Conservation (phyloP, 116 monocot species). For the Iris pallida region DNA sequence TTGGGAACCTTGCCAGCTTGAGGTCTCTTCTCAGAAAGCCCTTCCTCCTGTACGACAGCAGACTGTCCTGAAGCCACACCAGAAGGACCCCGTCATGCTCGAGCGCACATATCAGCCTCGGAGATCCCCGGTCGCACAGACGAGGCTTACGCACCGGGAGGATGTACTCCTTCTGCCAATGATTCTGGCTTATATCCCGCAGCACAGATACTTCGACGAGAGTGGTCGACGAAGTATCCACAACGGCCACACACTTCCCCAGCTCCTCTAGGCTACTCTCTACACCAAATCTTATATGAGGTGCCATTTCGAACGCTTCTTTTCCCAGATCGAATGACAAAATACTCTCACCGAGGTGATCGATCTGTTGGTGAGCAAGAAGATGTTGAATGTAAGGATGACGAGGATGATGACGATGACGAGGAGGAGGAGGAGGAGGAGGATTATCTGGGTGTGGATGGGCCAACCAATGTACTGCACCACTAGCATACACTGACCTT, state of each 20-base stretch:
- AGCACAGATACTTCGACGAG: conserved; percentile 1
- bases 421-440: too few relatives aligned
- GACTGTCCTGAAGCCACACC: conserved; percentile 10
- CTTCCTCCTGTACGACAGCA: background rate
- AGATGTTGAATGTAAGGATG: too few relatives aligned
- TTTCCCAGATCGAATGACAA: conserved; percentile 12
- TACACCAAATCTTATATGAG: background rate
- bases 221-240: conserved; percentile 1
- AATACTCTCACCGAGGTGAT: background rate
- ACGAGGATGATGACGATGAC: background rate
- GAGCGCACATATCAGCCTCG: conserved; percentile 6
- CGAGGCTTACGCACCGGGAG: background rate
- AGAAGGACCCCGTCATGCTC: conserved; percentile 1
- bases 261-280: conserved; percentile 3
- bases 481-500: conserved; percentile 2
- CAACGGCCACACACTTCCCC: conserved; percentile 3
- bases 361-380: too few relatives aligned
- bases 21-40: background rate
- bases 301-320: conserved; percentile 3
- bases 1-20: background rate
- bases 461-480: conserved; percentile 10
- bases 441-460: background rate
- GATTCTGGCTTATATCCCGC: background rate
- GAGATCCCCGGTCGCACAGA: too few relatives aligned
- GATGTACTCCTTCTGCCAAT: conserved; percentile 7